Evolutionary conservation across 345 rosid genomes (phyloP).

Genomic region (Adansonia digitata): DNA sequence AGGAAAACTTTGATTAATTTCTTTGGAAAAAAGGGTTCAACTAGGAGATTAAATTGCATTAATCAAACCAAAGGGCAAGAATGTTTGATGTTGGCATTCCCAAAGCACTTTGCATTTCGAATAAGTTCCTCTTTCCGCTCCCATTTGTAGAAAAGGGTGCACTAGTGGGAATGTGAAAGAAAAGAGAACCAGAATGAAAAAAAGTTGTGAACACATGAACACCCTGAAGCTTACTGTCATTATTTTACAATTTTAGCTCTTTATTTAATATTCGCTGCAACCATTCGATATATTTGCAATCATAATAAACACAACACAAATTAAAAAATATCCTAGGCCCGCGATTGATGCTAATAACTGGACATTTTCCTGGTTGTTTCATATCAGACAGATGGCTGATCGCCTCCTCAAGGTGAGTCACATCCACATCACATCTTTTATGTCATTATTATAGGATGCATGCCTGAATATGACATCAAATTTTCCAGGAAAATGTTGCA

Average conservation of each 20-base stretch:
- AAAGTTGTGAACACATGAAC: background rate
- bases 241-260: background rate
- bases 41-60: background rate
- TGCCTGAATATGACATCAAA: background rate
- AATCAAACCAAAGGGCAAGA: background rate
- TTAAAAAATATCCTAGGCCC: too few species aligned
- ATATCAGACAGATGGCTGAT: background rate
- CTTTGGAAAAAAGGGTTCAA: background rate
- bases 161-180: background rate
- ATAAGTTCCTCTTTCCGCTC: background rate
- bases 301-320: too few species aligned
- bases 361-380: background rate
- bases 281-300: too few species aligned
- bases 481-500: background rate
- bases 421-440: background rate
- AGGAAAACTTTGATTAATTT: too few species aligned
- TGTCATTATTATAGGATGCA: background rate
- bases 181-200: background rate
- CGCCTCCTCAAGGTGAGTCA: too few species aligned
- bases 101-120: background rate
- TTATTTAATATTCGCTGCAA: too few species aligned
- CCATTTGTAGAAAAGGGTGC: background rate
- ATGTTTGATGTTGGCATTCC: background rate
- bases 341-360: too few species aligned
- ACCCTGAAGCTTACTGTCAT: background rate